A percentile compares a stretch with the other conserved stretches of the same genome.
phyloP scores from a whole-genome alignment of 1,284 basidiomycete species.

The Leccinum fuscescens region DNA sequence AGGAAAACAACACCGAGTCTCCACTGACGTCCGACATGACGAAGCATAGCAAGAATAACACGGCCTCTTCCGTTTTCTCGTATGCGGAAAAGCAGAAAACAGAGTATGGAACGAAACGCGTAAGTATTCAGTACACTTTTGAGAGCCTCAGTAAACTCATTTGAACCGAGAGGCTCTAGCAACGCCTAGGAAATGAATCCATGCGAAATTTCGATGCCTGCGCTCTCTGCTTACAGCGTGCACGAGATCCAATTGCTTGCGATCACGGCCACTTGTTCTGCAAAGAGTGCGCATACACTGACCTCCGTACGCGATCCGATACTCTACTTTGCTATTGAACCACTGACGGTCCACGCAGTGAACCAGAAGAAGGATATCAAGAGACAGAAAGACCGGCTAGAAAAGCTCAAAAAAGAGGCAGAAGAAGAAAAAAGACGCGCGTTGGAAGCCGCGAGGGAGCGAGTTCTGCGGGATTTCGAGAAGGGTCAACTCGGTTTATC shows the following conservation, averaged over 20 bases:
- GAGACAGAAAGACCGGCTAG: slow-evolving; percentile 74
- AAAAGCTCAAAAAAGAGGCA: slow-evolving; percentile 69
- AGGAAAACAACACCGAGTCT: not conserved
- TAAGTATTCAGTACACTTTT: slow-evolving; percentile 33
- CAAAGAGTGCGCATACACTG: slow-evolving; percentile 82
- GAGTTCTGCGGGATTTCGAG: slow-evolving; percentile 86
- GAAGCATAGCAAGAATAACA: slow-evolving; percentile 88
- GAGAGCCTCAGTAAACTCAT: not conserved
- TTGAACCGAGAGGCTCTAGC: slow-evolving; percentile 38
- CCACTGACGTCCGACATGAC: slow-evolving; percentile 50
- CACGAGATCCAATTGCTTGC: slow-evolving; percentile 79
- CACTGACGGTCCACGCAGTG: slow-evolving; percentile 44
- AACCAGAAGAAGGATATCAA: slow-evolving; percentile 91
- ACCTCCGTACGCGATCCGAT: slow-evolving; percentile 55
- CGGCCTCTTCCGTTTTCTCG: slow-evolving; percentile 81
- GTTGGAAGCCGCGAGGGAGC: slow-evolving; percentile 72
- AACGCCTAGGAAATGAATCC: slow-evolving; percentile 86
- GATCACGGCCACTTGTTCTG: slow-evolving; percentile 86
- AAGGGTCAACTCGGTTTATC: slow-evolving; percentile 71
- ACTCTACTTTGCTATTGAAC: not conserved
- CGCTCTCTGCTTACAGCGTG: slow-evolving; percentile 77
- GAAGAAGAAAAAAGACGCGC: slow-evolving; percentile 69
- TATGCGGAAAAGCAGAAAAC: slow-evolving; percentile 84
- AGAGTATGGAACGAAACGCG: slow-evolving; percentile 77
- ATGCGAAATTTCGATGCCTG: slow-evolving; percentile 89